A percentile compares a stretch with the other conserved stretches of the same genome.
phyloP scores from a whole-genome alignment of 140 eudicot species.

The Ambrosia hybrid region DNA sequence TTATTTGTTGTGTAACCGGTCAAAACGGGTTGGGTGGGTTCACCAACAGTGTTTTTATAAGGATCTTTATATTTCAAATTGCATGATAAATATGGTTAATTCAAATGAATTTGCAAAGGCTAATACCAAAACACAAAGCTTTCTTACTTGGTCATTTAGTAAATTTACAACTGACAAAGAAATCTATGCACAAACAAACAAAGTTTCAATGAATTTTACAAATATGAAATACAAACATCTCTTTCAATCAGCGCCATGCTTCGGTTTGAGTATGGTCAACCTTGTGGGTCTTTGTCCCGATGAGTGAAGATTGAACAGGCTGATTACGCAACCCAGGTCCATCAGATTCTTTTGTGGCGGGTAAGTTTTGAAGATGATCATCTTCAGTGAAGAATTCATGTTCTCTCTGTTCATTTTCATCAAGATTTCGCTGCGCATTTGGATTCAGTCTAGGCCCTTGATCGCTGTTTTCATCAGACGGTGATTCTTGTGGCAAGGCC shows the following conservation, averaged over 20 bases:
- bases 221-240: background rate
- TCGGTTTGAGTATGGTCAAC: slow-evolving; percentile 38
- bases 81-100: background rate
- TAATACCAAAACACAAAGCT: slow-evolving; percentile 24
- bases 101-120: slow-evolving; percentile 19
- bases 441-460: slow-evolving; percentile 49
- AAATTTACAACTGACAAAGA: slow-evolving; percentile 26
- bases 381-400: slow-evolving; percentile 24
- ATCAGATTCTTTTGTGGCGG: slow-evolving; percentile 47
- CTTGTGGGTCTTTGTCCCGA: slow-evolving; percentile 21
- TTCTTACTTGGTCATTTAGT: slow-evolving; percentile 24
- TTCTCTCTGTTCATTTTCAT: slow-evolving; percentile 37
- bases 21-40: background rate
- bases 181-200: slow-evolving; percentile 31
- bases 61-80: background rate
- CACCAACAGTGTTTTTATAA: background rate
- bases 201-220: background rate
- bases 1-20: background rate
- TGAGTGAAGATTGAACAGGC: slow-evolving; percentile 13
- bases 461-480: slow-evolving; percentile 58
- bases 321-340: slow-evolving; percentile 35
- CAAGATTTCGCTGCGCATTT: slow-evolving; percentile 15
- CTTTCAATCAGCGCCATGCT: slow-evolving; percentile 51
- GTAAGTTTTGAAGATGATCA: slow-evolving; percentile 30
- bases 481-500: slow-evolving; percentile 26